Evolutionary conservation across 1,284 basidiomycete genomes (phyloP), one percentile per base, ranked within the genome.

Genomic region (Omphalotus olearius): DNA sequence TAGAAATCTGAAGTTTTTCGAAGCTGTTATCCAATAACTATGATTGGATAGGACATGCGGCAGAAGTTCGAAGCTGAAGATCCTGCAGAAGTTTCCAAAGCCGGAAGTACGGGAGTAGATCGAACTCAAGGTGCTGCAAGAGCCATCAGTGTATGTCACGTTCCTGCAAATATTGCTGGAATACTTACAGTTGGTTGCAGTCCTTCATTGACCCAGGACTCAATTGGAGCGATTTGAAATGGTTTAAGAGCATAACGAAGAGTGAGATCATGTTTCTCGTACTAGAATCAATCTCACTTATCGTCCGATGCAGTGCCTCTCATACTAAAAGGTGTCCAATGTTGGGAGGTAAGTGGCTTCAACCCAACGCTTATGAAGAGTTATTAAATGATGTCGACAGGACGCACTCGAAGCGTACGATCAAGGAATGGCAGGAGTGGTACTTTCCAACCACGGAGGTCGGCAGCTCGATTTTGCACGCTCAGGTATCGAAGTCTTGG

Each of bases 181-280:
- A 40, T 5, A 33, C 13, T 47, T n/a, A 40, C 30, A 42, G 39
- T 18, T 36, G 2, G 20, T 23, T 48, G 3, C 66, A 94, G 80
- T 90, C 89, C 3, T 98, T 98, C 71, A 98, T 98, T 60, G 95
- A 98, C 67, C 91, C 95, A 0, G 79, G 82, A 5, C 72, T 98
- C 51, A 80, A 79, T 56, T 98, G 95, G 95, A 78, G 79, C 36
- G 94, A 98, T 64, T 71, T 98, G 33, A 70, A 79, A 5, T 96
- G 93, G 82, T 92, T 98, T 69, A 85, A 86, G 68, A 83, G 79
- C 58, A 93, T 96, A 56, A 96, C 95, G 0, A 87, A 84, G 60
- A 93, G 88, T 88, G 59, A 55, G 23, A 74, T 63, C 28, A 36
- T 30, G 35, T 17, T 42, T 33, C 10, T 16, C 30, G 54, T 2